Evolutionary conservation across 192 early-diverging fungal species (phyloP).

Genomic region (Coemansia sp.): DNA sequence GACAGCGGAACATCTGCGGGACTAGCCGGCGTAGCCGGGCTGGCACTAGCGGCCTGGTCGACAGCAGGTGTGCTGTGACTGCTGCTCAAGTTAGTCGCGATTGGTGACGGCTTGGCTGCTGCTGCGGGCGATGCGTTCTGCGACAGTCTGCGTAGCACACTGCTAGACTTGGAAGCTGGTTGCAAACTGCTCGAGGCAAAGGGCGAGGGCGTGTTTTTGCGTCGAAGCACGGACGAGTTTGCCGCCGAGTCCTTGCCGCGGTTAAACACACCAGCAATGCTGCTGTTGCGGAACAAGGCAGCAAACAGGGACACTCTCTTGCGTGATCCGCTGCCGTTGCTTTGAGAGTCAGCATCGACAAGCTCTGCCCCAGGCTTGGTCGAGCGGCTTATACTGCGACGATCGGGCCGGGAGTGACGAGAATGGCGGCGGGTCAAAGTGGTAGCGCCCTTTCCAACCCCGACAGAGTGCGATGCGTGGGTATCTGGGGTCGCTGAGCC

Average conservation of each 20-base stretch:
- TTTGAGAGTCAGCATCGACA: conserved; percentile 26
- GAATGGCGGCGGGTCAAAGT: conserved; percentile 40
- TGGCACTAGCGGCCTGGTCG: conserved; percentile 3
- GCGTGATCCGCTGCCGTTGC: conserved; percentile 44
- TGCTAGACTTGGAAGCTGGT: conserved; percentile 23
- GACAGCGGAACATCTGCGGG: conserved; percentile 22
- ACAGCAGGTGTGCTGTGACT: conserved; percentile 5
- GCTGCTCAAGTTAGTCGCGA: background rate
- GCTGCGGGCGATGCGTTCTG: conserved; percentile 13
- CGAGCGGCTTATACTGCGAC: conserved; percentile 46
- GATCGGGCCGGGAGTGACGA: conserved; percentile 49
- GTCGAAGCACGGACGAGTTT: conserved; percentile 26
- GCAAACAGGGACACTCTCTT: conserved; percentile 75
- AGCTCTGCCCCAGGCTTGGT: conserved; percentile 16
- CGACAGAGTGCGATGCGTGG: conserved; percentile 11
- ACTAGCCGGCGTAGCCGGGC: background rate
- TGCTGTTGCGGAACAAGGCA: conserved; percentile 59
- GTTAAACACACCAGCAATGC: conserved; percentile 13
- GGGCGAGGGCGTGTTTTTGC: conserved; percentile 41
- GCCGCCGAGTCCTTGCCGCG: conserved; percentile 23
- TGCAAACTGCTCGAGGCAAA: conserved; percentile 30
- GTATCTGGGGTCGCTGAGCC: conserved; percentile 44
- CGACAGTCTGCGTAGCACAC: conserved; percentile 27
- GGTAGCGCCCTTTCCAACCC: conserved; percentile 19
- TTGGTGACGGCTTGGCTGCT: conserved; percentile 5